These are phyloP conservation scores for Fusarium tricinctum DNA, from an alignment of 2,329 filamentous ascomycete species.

Conservation along the genomic window DNA sequence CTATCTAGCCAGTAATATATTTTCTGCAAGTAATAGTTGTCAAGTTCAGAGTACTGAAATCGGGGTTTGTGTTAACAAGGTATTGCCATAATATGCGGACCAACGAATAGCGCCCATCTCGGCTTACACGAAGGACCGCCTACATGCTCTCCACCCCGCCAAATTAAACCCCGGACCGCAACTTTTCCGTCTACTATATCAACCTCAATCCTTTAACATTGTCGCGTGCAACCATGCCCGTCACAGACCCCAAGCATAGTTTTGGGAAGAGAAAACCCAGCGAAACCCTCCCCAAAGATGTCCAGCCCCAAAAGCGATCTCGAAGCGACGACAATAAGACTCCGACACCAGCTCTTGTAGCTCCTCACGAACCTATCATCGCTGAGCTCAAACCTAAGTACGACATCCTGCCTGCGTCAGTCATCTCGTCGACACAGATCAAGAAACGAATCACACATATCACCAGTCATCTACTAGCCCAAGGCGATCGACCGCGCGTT, in stretches of 20 bases:
- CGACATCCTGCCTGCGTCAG: conserved; percentile 65
- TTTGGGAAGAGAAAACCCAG: conserved; percentile 42
- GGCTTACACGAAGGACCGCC: conserved; percentile 12
- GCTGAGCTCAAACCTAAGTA: conserved; percentile 61
- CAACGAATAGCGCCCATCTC: background rate
- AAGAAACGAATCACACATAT: conserved; percentile 65
- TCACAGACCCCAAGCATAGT: conserved; percentile 14
- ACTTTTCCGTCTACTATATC: conserved; percentile 37
- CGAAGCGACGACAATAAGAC: conserved; percentile 15
- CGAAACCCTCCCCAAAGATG: conserved; percentile 5
- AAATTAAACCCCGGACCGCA: conserved; percentile 37
- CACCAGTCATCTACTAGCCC: conserved; percentile 59
- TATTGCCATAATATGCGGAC: background rate
- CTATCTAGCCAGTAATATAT: background rate
- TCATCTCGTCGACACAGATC: conserved; percentile 73
- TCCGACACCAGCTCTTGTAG: conserved; percentile 46
- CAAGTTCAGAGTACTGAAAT: background rate
- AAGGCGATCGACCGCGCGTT: conserved; percentile 49
- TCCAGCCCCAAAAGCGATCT: conserved; percentile 11
- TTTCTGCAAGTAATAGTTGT: background rate
- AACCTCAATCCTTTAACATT: conserved; percentile 24
- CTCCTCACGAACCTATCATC: conserved; percentile 60
- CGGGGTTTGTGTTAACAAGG: background rate
- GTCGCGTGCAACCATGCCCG: conserved; percentile 35
- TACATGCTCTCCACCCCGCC: conserved; percentile 32